Conservation (phyloP, 1,284 basidiomycete genomes). For the Moesziomyces antarcticus region DNA sequence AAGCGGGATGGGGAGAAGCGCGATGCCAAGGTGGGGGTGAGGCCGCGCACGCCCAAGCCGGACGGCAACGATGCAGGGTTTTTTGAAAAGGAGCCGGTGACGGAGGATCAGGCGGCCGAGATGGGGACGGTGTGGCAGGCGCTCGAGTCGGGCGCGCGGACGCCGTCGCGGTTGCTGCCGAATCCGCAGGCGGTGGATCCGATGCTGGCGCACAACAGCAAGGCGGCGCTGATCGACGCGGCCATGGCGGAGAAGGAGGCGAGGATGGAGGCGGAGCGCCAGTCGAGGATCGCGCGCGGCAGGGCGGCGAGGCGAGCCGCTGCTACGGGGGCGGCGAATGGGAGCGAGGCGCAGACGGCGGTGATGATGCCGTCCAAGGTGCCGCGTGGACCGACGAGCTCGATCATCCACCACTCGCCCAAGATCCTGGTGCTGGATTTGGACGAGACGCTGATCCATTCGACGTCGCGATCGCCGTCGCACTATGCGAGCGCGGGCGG, state of each 20-base stretch:
- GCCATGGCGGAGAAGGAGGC: conserved; percentile 43
- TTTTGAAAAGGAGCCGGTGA: conserved; percentile 36
- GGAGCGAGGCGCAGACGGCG: background rate
- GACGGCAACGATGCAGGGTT: conserved; percentile 8
- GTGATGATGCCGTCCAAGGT: conserved; percentile 15
- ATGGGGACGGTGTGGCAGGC: conserved; percentile 24
- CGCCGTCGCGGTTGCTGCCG: conserved; percentile 42
- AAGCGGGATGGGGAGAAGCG: conserved; percentile 21
- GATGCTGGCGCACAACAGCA: conserved; percentile 46
- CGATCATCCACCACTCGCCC: conserved; percentile 64
- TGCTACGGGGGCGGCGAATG: background rate
- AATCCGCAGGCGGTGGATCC: conserved; percentile 59
- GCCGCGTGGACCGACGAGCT: conserved; percentile 34
- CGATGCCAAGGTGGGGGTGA: background rate
- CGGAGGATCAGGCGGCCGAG: conserved; percentile 52
- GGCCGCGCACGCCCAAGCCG: conserved; percentile 27
- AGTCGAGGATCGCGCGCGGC: conserved; percentile 30
- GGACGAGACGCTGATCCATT: conserved; percentile 98
- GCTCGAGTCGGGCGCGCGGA: conserved; percentile 15
- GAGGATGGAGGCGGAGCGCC: conserved; percentile 36
- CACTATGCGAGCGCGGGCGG: conserved; percentile 21
- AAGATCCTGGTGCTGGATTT: conserved; percentile 78
- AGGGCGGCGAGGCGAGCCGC: conserved; percentile 31
- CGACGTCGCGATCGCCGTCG: conserved; percentile 80
- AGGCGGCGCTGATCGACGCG: conserved; percentile 32